Evolutionary conservation across 2,329 filamentous ascomycete species (phyloP), one percentile per base, ranked within the genome.

Genomic region (Pseudogymnoascus sp.): DNA sequence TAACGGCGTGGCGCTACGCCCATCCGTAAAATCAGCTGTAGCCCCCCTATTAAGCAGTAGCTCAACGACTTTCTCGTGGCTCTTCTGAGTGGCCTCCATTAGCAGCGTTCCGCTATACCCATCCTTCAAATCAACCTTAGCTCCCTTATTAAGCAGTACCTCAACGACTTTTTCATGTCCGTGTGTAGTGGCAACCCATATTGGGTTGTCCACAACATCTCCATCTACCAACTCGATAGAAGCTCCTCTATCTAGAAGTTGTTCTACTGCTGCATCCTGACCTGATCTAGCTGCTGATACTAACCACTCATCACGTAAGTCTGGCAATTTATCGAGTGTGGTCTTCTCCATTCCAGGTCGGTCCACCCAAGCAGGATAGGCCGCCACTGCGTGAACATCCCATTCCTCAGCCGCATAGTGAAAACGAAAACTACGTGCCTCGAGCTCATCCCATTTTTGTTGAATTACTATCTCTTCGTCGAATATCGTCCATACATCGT

Each of bases 321-420:
- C 0, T 26, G 42, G 42, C 21, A 26, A n/a, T 26, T 47, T 47
- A 14, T n/a, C 21, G 12, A 47, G 21, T 8, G 23, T 26, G n/a
- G 2, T 26, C 11, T 47, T n/a, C 42, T 47, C 42, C 21, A 47
- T 26, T n/a, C 21, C 42, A 26, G 21, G 42, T 26, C 3, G 11
- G 5, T 26, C 42, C 21, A 47, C 12, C 42, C 42, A 47, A 47
- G 21, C 21, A 47, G 42, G 42, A n/a, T 47, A 47, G 12, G 42
- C 42, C 21, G 42, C 21, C 42, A 47, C 1, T n/a, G 10, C 6
- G 42, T 47, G 42, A 8, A 8, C 4, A 1, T 1, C 1, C 42
- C 42, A 47, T 47, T 47, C 42, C 5, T 0, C 3, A 47, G 0
- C 2, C 11, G 42, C 42, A 26, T 47, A 47, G 16, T 16, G 5